These are phyloP conservation scores for Colletotrichum eleusines DNA, from an alignment of 2,329 filamentous ascomycete genomes.

Conservation along the genomic window DNA sequence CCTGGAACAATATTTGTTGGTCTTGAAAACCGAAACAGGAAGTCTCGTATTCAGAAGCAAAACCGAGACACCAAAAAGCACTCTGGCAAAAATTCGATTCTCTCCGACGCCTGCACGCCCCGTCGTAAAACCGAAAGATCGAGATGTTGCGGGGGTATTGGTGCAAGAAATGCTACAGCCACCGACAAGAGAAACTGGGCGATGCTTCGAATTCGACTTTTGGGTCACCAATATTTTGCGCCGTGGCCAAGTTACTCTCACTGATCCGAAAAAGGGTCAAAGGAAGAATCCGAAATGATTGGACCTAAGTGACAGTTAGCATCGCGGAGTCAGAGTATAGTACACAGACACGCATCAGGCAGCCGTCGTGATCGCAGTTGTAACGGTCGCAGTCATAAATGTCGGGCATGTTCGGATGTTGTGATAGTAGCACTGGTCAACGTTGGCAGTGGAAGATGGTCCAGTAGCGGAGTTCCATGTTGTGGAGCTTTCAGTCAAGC, in stretches of 20 bases:
- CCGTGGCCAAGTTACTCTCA: constrained; percentile 46
- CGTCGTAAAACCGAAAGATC: constrained; percentile 44
- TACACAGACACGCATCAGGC: not conserved
- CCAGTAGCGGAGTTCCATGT: not conserved
- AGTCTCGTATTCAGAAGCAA: constrained; percentile 53
- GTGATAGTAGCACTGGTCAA: no score
- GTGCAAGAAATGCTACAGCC: constrained; percentile 41
- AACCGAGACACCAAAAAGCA: constrained; percentile 54
- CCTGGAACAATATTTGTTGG: constrained; percentile 39
- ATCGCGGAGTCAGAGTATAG: not conserved
- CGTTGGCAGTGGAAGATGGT: not conserved
- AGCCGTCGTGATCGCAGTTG: constrained; percentile 15
- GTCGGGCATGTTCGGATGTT: not conserved
- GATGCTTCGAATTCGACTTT: constrained; percentile 43
- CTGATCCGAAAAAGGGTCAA: constrained; percentile 46
- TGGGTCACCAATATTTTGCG: constrained; percentile 39
- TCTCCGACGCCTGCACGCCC: constrained; percentile 57
- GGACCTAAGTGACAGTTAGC: constrained; percentile 32
- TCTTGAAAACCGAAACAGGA: constrained; percentile 49
- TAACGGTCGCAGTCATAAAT: no score
- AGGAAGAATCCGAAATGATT: constrained; percentile 39
- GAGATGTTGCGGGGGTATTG: constrained; percentile 37
- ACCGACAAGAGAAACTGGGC: constrained; percentile 40
- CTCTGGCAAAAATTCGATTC: constrained; percentile 52
- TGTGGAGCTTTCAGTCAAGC: not conserved